Conservation (phyloP, 441 rosid genomes). For the Gossypium davidsonii region DNA sequence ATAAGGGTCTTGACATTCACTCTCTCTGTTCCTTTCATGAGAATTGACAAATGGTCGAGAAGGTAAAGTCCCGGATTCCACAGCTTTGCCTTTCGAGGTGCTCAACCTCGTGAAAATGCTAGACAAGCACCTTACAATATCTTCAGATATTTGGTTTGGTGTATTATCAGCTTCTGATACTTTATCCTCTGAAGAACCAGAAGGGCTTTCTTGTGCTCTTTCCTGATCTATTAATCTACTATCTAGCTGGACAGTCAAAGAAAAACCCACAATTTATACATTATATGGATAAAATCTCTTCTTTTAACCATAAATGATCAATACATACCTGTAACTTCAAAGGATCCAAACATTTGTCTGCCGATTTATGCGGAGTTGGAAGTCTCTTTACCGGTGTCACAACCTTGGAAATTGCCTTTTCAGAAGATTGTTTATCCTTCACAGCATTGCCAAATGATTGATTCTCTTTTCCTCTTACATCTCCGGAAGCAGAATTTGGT, state of each 20-base stretch:
- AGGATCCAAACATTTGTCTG: slow-evolving; percentile 23
- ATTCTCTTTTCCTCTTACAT: slow-evolving; percentile 67
- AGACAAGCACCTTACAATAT: slow-evolving; percentile 47
- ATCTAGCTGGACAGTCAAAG: slow-evolving; percentile 42
- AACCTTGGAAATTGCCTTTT: slow-evolving; percentile 39
- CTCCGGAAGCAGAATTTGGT: slow-evolving; percentile 38
- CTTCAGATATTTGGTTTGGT: slow-evolving; percentile 70
- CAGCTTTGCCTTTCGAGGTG: slow-evolving; percentile 42
- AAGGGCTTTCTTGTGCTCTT: slow-evolving; percentile 43
- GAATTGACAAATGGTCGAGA: slow-evolving; percentile 11
- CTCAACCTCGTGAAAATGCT: slow-evolving; percentile 54
- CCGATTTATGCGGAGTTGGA: slow-evolving; percentile 29
- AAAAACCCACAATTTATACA: slow-evolving; percentile 4
- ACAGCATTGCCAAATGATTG: slow-evolving; percentile 36
- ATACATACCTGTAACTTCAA: slow-evolving; percentile 30
- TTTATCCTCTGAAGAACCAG: slow-evolving; percentile 34
- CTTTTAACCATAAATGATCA: not conserved
- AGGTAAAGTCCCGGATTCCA: slow-evolving; percentile 7
- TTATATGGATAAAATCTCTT: not conserved
- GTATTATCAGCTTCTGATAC: slow-evolving; percentile 28
- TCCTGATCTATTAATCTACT: slow-evolving; percentile 52
- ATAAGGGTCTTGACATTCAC: slow-evolving; percentile 45
- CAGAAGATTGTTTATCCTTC: slow-evolving; percentile 58
- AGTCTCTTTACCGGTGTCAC: slow-evolving; percentile 52
- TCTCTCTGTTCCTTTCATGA: slow-evolving; percentile 21